Evolutionary conservation across 768 basidiomycete genomes (phyloP).

Genomic region (Piloderma croceum): DNA sequence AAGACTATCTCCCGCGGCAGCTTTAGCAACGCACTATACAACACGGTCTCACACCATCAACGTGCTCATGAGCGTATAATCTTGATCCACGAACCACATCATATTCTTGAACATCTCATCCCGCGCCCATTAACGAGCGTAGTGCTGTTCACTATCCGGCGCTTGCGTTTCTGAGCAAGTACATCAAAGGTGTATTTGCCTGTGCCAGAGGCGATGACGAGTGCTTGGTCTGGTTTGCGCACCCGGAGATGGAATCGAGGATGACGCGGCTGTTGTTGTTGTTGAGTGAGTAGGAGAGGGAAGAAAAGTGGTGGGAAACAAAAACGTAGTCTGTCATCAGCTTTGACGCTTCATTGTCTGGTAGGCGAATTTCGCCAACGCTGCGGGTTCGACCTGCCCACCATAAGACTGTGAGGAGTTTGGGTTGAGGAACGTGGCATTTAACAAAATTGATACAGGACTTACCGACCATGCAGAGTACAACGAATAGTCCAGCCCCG

Average conservation of each 20-base stretch:
- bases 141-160: conserved; percentile 66
- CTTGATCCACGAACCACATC: conserved; percentile 95
- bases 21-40: conserved; percentile 87
- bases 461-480: conserved; percentile 59
- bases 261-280: conserved; percentile 55
- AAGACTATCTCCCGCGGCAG: conserved; percentile 88
- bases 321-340: conserved; percentile 94
- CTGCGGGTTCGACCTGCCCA: conserved; percentile 75
- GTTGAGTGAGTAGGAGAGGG: conserved; percentile 77
- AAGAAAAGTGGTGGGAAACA: conserved; percentile 82
- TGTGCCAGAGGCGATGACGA: conserved; percentile 96
- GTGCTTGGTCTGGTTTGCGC: conserved; percentile 81
- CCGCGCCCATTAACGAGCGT: conserved; percentile 81
- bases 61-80: conserved; percentile 95
- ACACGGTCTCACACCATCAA: conserved; percentile 96
- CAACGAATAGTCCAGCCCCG: conserved; percentile 68
- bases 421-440: conserved; percentile 2
- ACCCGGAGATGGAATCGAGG: conserved; percentile 74
- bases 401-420: conserved; percentile 59
- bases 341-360: conserved; percentile 74
- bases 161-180: conserved; percentile 84
- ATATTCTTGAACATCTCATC: conserved; percentile 77
- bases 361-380: conserved; percentile 67
- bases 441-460: no score
- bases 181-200: conserved; percentile 98